Percentiles rank a stretch among this genome's conserved stretches.
phyloP scores from a whole-genome alignment of 441 rosid species.

The Isatis lusitanica region DNA sequence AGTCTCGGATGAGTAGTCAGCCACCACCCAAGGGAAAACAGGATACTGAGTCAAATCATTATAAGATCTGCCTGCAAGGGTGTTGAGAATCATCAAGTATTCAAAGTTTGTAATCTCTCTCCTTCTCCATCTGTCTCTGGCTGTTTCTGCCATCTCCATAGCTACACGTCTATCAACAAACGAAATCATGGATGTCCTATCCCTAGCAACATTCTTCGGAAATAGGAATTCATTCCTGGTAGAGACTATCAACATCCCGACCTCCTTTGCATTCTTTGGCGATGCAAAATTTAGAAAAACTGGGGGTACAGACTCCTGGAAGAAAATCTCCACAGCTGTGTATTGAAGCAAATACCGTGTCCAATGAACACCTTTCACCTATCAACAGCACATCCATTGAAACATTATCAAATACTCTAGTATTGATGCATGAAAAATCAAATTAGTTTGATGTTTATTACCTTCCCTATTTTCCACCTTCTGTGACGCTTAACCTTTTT shows the following conservation, averaged over 20 bases:
- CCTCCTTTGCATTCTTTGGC: slow-evolving; percentile 86
- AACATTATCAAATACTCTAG: slow-evolving; percentile 30
- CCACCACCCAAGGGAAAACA: slow-evolving; percentile 96
- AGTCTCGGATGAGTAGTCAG: slow-evolving; percentile 89
- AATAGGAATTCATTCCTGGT: slow-evolving; percentile 85
- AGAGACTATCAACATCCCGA: slow-evolving; percentile 82
- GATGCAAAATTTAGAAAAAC: slow-evolving; percentile 81
- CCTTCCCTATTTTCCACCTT: slow-evolving; percentile 94
- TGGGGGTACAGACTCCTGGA: slow-evolving; percentile 75
- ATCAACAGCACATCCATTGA: slow-evolving; percentile 32
- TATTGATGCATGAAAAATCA: slow-evolving; percentile 26
- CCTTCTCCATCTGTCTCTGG: slow-evolving; percentile 96
- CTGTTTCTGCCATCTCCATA: slow-evolving; percentile 90
- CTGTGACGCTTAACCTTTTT: slow-evolving; percentile 83
- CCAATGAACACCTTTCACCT: slow-evolving; percentile 94
- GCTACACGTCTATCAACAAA: slow-evolving; percentile 94
- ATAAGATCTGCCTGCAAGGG: slow-evolving; percentile 96
- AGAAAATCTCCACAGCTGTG: slow-evolving; percentile 92
- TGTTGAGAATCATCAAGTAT: slow-evolving; percentile 93
- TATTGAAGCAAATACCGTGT: slow-evolving; percentile 95
- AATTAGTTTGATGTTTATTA: slow-evolving; percentile 31
- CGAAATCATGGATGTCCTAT: slow-evolving; percentile 75
- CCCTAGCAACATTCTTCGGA: slow-evolving; percentile 85
- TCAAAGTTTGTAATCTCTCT: slow-evolving; percentile 97
- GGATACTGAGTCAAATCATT: slow-evolving; percentile 99